These are phyloP conservation scores for Solanum bulbocastanum DNA, from an alignment of 257 asterid species.

Conservation along the genomic window DNA sequence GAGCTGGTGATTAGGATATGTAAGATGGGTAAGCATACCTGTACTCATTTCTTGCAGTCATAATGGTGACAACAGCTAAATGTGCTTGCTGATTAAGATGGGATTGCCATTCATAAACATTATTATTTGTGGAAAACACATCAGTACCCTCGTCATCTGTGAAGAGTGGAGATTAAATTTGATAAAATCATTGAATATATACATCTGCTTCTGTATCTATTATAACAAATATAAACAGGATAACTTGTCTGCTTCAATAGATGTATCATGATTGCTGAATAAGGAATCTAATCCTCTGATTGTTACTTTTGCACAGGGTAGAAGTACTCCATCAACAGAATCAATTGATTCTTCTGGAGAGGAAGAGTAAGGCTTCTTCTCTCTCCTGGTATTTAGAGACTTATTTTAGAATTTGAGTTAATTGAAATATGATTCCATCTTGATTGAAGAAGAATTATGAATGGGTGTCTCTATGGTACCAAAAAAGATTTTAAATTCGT, in stretches of 20 bases:
- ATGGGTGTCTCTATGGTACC: neutral
- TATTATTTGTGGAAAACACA: neutral
- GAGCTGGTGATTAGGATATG: neutral
- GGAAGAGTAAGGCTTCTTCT: conserved; percentile 70
- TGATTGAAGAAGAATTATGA: neutral
- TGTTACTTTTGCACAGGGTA: conserved; percentile 40
- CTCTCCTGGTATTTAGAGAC: neutral
- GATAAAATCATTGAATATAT: neutral
- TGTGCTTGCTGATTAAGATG: neutral
- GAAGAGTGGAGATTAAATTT: neutral
- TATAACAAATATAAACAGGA: neutral
- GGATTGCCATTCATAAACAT: neutral
- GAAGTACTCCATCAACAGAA: conserved; percentile 62
- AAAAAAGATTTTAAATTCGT: neutral
- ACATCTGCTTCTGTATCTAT: neutral
- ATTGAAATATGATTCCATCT: neutral
- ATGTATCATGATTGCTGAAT: neutral
- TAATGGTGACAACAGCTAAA: neutral
- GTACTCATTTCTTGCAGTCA: neutral
- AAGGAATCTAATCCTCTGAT: conserved; percentile 1
- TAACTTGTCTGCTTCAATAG: neutral
- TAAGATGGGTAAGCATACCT: neutral
- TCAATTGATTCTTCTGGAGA: conserved; percentile 92
- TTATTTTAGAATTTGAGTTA: neutral
- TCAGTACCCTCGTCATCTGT: neutral